phyloP scores from a whole-genome alignment of 2,329 filamentous ascomycete genomes.

The Pseudocercospora eumusae region DNA sequence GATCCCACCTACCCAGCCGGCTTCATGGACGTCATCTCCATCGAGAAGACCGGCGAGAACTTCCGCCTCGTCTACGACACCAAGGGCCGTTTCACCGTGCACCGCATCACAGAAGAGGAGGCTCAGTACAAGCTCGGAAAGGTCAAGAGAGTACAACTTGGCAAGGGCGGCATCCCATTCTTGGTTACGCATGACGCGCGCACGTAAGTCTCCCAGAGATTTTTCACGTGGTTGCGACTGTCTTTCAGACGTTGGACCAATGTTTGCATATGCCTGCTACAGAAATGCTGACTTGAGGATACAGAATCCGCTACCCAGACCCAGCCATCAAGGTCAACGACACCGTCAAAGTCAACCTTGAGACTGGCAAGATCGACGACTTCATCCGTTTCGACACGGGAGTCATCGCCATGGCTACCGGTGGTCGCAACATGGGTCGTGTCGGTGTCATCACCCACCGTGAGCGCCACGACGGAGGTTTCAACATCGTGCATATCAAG shows the following conservation, averaged over 20 bases:
- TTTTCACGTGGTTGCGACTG: slow-evolving; percentile 51
- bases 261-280: slow-evolving; percentile 68
- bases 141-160: slow-evolving; percentile 99
- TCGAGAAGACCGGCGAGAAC: slow-evolving; percentile 99
- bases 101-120: slow-evolving; percentile 98
- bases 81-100: slow-evolving; percentile 99
- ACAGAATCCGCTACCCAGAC: slow-evolving; percentile 98
- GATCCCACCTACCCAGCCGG: slow-evolving; percentile 95
- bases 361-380: slow-evolving; percentile 96
- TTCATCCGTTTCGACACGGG: slow-evolving; percentile 99
- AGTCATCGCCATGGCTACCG: slow-evolving; percentile 96
- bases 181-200: slow-evolving; percentile 99
- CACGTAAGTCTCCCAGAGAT: slow-evolving; percentile 86
- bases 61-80: slow-evolving; percentile 99
- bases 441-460: slow-evolving; percentile 99
- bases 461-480: slow-evolving; percentile 99
- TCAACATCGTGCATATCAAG: slow-evolving; percentile 98
- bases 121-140: slow-evolving; percentile 99
- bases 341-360: slow-evolving; percentile 97
- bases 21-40: slow-evolving; percentile 99
- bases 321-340: slow-evolving; percentile 99
- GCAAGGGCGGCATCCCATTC: slow-evolving; percentile 99
- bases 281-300: slow-evolving; percentile 34
- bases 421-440: slow-evolving; percentile 99
- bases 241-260: slow-evolving; percentile 99